Conservation (phyloP, 2,329 filamentous ascomycete genomes). For the Cytospora leucostoma region DNA sequence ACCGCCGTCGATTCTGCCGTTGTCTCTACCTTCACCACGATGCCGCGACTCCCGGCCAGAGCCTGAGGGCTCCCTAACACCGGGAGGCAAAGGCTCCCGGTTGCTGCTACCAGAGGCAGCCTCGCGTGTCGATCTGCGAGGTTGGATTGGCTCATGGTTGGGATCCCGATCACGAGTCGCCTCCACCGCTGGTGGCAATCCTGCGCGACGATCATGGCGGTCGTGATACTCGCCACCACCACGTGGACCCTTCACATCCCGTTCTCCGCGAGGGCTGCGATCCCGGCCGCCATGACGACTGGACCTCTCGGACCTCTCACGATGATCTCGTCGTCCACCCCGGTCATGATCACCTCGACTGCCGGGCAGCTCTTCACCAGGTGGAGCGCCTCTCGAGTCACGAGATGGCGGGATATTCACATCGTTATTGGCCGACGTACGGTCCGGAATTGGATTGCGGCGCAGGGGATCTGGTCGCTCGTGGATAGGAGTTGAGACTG, state of each 20-base stretch:
- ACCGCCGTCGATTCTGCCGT: conserved; percentile 34
- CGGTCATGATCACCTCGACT: conserved; percentile 46
- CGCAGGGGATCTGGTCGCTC: conserved; percentile 51
- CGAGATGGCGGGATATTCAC: conserved; percentile 33
- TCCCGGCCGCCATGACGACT: conserved; percentile 54
- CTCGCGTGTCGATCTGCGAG: conserved; percentile 35
- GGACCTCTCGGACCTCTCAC: conserved; percentile 43
- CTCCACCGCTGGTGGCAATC: conserved; percentile 30
- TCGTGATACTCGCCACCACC: conserved; percentile 41
- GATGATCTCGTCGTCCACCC: conserved; percentile 45
- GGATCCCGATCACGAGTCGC: conserved; percentile 32
- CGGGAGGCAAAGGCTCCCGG: conserved; percentile 31
- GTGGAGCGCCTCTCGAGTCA: conserved; percentile 37
- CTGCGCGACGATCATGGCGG: conserved; percentile 47
- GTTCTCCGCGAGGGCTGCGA: conserved; percentile 49
- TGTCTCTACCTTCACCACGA: conserved; percentile 32
- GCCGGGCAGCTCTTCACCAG: conserved; percentile 41
- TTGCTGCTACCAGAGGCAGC: conserved; percentile 25
- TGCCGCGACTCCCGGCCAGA: conserved; percentile 36
- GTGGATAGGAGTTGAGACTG: conserved; percentile 49
- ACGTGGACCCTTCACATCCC: conserved; percentile 39
- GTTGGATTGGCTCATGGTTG: conserved; percentile 30
- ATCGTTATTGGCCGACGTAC: conserved; percentile 29
- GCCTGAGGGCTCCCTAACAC: conserved; percentile 32
- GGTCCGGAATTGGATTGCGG: conserved; percentile 37